Conservation (phyloP, 768 basidiomycete species). For the Xerocomellus amylosporus region DNA sequence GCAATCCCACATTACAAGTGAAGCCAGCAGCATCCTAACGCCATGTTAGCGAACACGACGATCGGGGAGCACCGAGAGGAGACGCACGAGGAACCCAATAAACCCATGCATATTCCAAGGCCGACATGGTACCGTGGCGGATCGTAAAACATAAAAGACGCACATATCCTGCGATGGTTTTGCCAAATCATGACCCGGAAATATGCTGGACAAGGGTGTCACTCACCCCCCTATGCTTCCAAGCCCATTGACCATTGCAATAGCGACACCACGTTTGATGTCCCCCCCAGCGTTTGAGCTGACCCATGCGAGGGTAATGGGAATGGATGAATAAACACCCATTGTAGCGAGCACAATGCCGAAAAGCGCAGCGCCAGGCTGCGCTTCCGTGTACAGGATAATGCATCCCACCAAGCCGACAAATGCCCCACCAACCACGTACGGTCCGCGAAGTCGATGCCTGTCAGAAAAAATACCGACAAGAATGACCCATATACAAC, state of each 20-base stretch:
- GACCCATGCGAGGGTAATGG: constrained; percentile 48
- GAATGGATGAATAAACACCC: constrained; percentile 48
- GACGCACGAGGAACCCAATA: constrained; percentile 24
- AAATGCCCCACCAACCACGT: constrained; percentile 39
- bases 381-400: constrained; percentile 37
- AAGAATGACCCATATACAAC: constrained; percentile 38
- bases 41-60: constrained; percentile 27
- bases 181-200: neutral
- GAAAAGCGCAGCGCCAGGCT: constrained; percentile 31
- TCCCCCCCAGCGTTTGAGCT: constrained; percentile 55
- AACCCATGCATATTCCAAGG: constrained; percentile 28
- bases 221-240: constrained; percentile 55
- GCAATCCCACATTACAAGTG: constrained; percentile 45
- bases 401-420: constrained; percentile 48
- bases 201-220: constrained; percentile 11
- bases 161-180: constrained; percentile 32
- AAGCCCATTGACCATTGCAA: constrained; percentile 51
- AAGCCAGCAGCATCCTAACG: constrained; percentile 37
- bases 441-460: constrained; percentile 43
- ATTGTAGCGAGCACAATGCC: constrained; percentile 47
- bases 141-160: constrained; percentile 41
- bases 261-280: constrained; percentile 43
- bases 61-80: constrained; percentile 3
- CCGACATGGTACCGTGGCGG: constrained; percentile 37
- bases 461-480: constrained; percentile 43